Conservation (phyloP, 768 basidiomycete species). For the Trametes elegans region DNA sequence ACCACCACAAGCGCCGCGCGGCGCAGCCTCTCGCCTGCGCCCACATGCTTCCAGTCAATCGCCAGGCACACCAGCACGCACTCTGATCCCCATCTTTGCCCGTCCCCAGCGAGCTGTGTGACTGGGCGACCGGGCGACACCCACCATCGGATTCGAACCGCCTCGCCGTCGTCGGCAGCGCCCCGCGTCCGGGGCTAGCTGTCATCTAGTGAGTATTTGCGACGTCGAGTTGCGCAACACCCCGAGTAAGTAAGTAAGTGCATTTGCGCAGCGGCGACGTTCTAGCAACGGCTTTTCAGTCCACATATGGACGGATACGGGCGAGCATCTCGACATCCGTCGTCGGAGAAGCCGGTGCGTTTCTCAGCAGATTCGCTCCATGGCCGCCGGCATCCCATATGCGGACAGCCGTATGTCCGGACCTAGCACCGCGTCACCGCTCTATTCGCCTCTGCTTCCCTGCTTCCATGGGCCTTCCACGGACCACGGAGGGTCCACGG, state of each 20-base stretch:
- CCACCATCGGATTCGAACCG: constrained; percentile 7
- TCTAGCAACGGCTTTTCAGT: background rate
- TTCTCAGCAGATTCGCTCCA: background rate
- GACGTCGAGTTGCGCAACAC: background rate
- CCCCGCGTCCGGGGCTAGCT: background rate
- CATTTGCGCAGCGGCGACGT: too few relatives aligned
- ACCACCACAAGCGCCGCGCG: constrained; percentile 2
- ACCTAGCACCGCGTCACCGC: constrained; percentile 11
- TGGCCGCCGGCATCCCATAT: constrained; percentile 14
- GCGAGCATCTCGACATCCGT: background rate
- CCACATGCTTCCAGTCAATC: constrained; percentile 18
- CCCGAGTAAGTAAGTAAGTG: too few relatives aligned
- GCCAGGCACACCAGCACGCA: constrained; percentile 12
- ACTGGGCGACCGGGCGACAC: too few relatives aligned
- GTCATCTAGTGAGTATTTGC: too few relatives aligned
- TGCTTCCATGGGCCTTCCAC: constrained; percentile 8
- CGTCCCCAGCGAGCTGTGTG: background rate
- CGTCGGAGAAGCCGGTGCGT: constrained; percentile 4
- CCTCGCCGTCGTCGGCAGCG: background rate
- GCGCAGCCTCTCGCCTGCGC: constrained; percentile 13
- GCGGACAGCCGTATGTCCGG: constrained; percentile 4
- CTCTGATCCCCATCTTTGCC: constrained; percentile 9
- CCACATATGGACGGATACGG: background rate
- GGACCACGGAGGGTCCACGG: too few relatives aligned
- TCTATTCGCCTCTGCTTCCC: background rate